Conservation (phyloP, 2,329 filamentous ascomycete species). For the Microcyclospora pomicola region DNA sequence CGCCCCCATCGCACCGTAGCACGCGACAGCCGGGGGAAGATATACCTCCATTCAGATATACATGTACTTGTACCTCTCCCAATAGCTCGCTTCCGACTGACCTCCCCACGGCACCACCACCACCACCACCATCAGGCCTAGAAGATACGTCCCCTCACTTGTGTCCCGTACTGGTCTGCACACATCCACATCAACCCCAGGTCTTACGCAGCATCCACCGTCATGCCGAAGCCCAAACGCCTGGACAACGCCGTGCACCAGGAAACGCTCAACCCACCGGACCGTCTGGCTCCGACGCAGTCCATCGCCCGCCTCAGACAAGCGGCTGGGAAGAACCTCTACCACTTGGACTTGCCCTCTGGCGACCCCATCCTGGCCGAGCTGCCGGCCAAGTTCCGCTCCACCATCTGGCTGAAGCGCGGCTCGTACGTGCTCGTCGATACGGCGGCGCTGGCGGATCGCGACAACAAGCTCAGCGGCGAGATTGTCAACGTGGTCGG, state of each 20-base stretch:
- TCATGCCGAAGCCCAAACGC: conserved; percentile 63
- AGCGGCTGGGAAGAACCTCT: conserved; percentile 79
- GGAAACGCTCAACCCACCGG: conserved; percentile 50
- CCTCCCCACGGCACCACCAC: too few relatives aligned
- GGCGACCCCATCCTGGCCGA: conserved; percentile 59
- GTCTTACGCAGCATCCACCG: neutral
- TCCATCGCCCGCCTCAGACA: conserved; percentile 65
- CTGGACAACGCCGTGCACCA: conserved; percentile 65
- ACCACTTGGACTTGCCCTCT: conserved; percentile 59
- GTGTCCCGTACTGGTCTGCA: too few relatives aligned
- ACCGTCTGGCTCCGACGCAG: conserved; percentile 36
- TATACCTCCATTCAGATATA: too few relatives aligned
- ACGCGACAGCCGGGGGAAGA: too few relatives aligned
- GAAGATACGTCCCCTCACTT: too few relatives aligned
- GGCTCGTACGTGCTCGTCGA: conserved; percentile 80
- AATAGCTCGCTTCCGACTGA: too few relatives aligned
- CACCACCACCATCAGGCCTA: too few relatives aligned
- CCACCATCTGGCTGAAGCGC: conserved; percentile 84
- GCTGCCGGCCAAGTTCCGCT: conserved; percentile 72
- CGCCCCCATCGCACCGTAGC: too few relatives aligned
- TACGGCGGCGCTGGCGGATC: conserved; percentile 46
- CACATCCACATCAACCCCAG: neutral
- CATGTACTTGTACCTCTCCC: too few relatives aligned
- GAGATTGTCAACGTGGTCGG: conserved; percentile 88
- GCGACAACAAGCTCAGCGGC: conserved; percentile 66